Evolutionary conservation across 2,329 filamentous ascomycete species (phyloP).

Genomic region (Aspergillus proliferans): DNA sequence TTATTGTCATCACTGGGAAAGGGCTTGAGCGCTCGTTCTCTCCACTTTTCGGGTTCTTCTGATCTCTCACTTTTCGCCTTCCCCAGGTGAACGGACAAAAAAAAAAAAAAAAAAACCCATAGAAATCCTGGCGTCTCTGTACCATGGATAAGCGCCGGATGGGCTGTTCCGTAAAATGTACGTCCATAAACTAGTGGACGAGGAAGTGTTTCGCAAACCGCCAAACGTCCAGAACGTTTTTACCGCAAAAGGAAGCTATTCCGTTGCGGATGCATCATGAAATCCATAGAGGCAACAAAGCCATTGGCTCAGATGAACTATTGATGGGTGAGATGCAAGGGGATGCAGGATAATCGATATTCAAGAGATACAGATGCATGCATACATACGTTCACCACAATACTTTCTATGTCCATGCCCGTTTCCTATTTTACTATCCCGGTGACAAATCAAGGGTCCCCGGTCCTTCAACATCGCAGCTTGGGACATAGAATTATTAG

Average conservation of each 20-base stretch:
- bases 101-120: no score
- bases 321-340: conserved; percentile 30
- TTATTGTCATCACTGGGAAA: not conserved
- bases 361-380: not conserved
- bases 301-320: conserved; percentile 25
- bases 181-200: conserved; percentile 6
- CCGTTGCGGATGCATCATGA: not conserved
- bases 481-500: conserved; percentile 3
- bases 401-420: not conserved
- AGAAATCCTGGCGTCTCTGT: no score
- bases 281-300: not conserved
- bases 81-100: no score
- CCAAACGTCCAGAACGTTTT: conserved; percentile 4
- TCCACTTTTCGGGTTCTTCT: not conserved
- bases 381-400: not conserved
- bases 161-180: conserved; percentile 6
- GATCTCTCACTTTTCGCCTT: not conserved
- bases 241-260: not conserved
- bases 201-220: not conserved
- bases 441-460: conserved; percentile 33
- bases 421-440: conserved; percentile 5
- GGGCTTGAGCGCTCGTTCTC: not conserved
- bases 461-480: conserved; percentile 12
- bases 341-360: conserved; percentile 15
- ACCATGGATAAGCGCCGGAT: conserved; percentile 9